These are phyloP conservation scores for Nepenthes gracilis DNA, from an alignment of 148 eudicot genomes.

Conservation along the genomic window DNA sequence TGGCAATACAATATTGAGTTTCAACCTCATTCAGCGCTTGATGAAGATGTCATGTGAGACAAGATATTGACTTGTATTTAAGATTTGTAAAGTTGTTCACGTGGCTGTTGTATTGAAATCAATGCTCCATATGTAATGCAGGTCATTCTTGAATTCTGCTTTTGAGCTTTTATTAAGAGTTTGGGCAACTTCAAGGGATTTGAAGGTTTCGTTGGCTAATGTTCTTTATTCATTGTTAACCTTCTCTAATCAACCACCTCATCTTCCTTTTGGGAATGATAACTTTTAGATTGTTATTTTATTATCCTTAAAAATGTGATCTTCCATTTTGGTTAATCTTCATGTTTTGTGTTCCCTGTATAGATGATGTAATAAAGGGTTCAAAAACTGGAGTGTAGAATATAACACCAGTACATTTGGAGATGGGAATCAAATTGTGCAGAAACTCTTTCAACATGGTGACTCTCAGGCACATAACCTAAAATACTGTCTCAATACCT, in stretches of 20 bases:
- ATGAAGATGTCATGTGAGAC: constrained; percentile 84
- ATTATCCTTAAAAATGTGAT: too few relatives aligned
- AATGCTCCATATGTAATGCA: constrained; percentile 29
- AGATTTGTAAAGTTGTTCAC: not conserved
- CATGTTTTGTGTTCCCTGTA: not conserved
- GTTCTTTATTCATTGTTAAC: not conserved
- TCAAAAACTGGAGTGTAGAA: too few relatives aligned
- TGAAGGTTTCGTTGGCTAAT: constrained; percentile 44
- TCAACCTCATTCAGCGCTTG: constrained; percentile 57
- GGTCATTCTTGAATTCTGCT: constrained; percentile 86
- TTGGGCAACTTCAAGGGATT: constrained; percentile 90
- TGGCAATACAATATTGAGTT: constrained; percentile 63
- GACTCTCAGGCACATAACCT: too few relatives aligned
- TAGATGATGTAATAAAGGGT: too few relatives aligned
- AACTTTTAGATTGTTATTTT: not conserved
- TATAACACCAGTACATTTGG: too few relatives aligned
- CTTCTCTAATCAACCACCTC: not conserved
- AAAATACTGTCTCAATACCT: too few relatives aligned
- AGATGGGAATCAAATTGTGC: too few relatives aligned
- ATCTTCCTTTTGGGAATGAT: not conserved
- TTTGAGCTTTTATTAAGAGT: constrained; percentile 88
- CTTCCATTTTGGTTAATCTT: not conserved
- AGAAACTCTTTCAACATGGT: too few relatives aligned
- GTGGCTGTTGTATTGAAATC: constrained; percentile 9
- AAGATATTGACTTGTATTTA: constrained; percentile 3